Percentiles rank a stretch among this genome's conserved stretches.
Evolutionary conservation across 2,329 filamentous ascomycete species (phyloP).

Genomic region (Cladosporium sp.): DNA sequence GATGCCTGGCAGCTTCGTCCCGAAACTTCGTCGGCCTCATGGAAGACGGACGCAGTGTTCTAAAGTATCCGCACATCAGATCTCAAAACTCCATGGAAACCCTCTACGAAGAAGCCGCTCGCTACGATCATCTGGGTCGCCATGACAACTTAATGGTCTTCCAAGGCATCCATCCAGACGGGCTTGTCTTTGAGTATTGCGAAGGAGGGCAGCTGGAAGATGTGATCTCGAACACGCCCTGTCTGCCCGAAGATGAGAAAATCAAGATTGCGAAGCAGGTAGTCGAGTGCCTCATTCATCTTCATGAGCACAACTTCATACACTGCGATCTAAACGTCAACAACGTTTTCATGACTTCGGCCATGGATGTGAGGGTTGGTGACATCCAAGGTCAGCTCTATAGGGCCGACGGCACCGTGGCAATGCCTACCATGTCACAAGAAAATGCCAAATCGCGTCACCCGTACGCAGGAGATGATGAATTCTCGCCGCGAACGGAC

Average conservation of each 20-base stretch:
- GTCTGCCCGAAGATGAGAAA: background rate
- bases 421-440: constrained; percentile 12
- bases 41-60: constrained; percentile 4
- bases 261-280: constrained; percentile 1
- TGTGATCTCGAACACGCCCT: background rate
- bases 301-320: constrained; percentile 5
- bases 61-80: constrained; percentile 12
- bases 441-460: constrained; percentile 13
- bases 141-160: background rate
- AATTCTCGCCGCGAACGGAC: constrained; percentile 8
- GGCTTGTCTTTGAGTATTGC: background rate
- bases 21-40: constrained; percentile 11
- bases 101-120: constrained; percentile 5
- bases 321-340: constrained; percentile 8
- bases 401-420: constrained; percentile 5
- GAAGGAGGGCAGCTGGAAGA: background rate
- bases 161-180: background rate
- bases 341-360: constrained; percentile 7
- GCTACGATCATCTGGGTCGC: background rate
- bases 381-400: constrained; percentile 8
- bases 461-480: constrained; percentile 8
- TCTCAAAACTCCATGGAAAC: constrained; percentile 2
- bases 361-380: background rate
- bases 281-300: background rate
- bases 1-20: background rate